Evolutionary conservation across 495 filamentous ascomycete species (phyloP), one percentile per base, ranked within the genome.

Genomic region (Daldinia concentrica): DNA sequence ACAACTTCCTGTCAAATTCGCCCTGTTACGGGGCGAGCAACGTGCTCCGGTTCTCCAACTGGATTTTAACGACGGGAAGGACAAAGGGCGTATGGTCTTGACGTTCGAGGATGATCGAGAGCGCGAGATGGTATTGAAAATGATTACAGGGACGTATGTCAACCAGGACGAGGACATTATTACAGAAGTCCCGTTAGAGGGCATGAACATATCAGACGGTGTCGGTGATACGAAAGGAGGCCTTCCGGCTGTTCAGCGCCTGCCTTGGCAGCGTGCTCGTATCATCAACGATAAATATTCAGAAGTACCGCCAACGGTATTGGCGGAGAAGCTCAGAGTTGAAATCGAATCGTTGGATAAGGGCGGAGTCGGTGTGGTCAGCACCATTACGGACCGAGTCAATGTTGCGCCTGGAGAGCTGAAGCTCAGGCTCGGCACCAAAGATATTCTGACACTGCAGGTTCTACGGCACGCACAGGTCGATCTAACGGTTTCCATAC

Each of bases 361-460:
- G 68, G 86, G 84, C 72, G 91, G 91, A 9, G 71, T 73, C 57
- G 76, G 76, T 7, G 69, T 78, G 9, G 71, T 78, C 1, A 65
- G 76, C 64, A 90, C 86, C 48, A 82, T 92, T 8, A 92, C 90
- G 6, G 92, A 94, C 78, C 86, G 91, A 19, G 82, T 94, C 65
- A 92, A 92, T 68, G 81, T 91, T n/a, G 89, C 85, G n/a, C 89
- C 90, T 63, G 91, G 92, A 9, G 90, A 93, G 73, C 74, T 94
- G 62, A 89, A 86, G 75, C 73, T 94, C 27, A 79, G 77, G 32
- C 80, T 93, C 24, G 86, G 90, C 64, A 84, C 88, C 58, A 83
- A 82, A 43, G 84, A 87, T 60, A 82, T 86, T 14, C 88, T 85
- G 34, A 86, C 87, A 57, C 79, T 93, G 64, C 89, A 86, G 64